phyloP scores from a whole-genome alignment of 352 stramenopile genomes.

The Thalassiosira livingstoniorum region DNA sequence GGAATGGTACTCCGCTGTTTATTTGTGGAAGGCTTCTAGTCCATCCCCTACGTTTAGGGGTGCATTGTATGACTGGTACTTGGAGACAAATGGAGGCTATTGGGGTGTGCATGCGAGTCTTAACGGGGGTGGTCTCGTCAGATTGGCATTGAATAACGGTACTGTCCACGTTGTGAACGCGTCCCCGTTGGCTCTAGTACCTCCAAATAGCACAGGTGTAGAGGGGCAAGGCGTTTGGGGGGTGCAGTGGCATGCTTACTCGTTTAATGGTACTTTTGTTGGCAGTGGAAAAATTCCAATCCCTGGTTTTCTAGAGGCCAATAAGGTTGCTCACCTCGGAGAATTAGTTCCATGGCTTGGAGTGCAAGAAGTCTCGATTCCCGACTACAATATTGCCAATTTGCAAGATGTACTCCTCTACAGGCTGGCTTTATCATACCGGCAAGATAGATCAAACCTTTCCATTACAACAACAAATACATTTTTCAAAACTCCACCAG shows the following conservation, averaged over 20 bases:
- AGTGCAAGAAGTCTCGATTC: neutral
- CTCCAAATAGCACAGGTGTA: neutral
- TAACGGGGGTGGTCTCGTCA: conserved; percentile 24
- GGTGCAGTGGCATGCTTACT: conserved; percentile 42
- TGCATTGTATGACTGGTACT: conserved; percentile 74
- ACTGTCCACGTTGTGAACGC: conserved; percentile 47
- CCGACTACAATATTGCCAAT: neutral
- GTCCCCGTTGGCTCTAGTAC: neutral
- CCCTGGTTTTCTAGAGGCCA: conserved; percentile 11
- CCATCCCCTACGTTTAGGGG: conserved; percentile 72
- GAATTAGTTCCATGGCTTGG: conserved; percentile 41
- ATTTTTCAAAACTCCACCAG: conserved; percentile 43
- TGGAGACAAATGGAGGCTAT: conserved; percentile 55
- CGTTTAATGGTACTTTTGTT: conserved; percentile 37
- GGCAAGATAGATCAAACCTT: neutral
- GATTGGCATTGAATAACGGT: conserved; percentile 49
- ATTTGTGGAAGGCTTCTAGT: conserved; percentile 74
- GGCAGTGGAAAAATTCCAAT: conserved; percentile 13
- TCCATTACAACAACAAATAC: conserved; percentile 25
- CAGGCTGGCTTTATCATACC: conserved; percentile 28
- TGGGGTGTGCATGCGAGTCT: conserved; percentile 53
- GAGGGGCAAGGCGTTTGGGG: neutral
- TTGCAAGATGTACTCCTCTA: conserved; percentile 38
- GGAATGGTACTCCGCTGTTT: conserved; percentile 64
- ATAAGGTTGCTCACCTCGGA: conserved; percentile 36